Evolutionary conservation across 1,284 basidiomycete genomes (phyloP).

Genomic region (Boletus nobilissimus): DNA sequence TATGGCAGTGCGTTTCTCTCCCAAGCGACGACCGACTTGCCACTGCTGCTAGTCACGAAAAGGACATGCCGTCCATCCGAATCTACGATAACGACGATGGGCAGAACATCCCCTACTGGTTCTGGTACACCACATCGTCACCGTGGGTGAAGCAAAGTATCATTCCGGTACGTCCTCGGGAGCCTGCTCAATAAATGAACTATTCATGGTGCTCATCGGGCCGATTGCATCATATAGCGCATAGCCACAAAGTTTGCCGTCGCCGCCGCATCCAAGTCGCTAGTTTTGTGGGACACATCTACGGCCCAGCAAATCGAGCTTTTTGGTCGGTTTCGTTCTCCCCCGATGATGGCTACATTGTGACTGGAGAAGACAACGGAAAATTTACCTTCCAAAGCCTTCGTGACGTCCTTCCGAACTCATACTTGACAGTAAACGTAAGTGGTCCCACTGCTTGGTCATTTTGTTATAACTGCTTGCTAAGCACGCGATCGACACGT

Average conservation of each 20-base stretch:
- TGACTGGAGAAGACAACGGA: neutral
- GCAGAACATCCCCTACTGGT: neutral
- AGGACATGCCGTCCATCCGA: neutral
- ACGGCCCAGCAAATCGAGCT: neutral
- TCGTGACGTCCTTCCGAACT: neutral
- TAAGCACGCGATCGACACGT: too few relatives aligned
- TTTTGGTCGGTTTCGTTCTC: neutral
- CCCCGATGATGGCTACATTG: neutral
- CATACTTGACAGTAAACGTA: neutral
- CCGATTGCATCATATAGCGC: constrained; percentile 1
- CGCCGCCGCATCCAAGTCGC: accelerated
- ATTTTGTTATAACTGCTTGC: too few relatives aligned
- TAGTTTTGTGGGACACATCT: constrained; percentile 27
- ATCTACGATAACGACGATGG: constrained; percentile 1
- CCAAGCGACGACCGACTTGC: neutral
- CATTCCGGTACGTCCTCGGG: constrained; percentile 12
- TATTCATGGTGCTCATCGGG: neutral
- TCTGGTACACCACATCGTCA: neutral
- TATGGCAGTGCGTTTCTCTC: neutral
- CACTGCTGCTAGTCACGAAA: neutral
- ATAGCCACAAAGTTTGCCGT: constrained; percentile 9
- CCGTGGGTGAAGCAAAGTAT: neutral
- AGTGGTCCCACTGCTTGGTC: neutral
- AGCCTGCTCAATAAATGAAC: neutral
- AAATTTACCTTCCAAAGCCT: neutral